A percentile compares a stretch with the other conserved stretches of the same genome.
Conservation (phyloP, 371 early-diverging fungal species). For the Lichtheimia hyalospora region DNA sequence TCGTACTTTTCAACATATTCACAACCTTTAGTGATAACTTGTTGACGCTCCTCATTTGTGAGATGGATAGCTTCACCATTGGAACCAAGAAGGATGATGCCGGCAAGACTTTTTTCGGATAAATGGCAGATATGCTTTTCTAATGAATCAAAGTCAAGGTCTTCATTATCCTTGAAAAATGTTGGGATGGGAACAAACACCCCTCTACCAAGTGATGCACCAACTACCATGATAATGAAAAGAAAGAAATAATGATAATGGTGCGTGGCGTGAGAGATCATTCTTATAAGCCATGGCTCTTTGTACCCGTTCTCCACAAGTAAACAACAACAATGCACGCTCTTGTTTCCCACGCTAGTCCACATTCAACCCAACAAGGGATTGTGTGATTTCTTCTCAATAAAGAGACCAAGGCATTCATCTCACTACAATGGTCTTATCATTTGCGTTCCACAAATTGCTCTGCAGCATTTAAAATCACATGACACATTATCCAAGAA, state of each 20-base stretch:
- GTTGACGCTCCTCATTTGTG: slow-evolving; percentile 33
- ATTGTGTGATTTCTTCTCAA: no score
- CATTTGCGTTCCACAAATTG: no score
- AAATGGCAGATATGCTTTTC: slow-evolving; percentile 38
- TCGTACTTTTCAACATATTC: slow-evolving; percentile 32
- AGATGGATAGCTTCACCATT: slow-evolving; percentile 48
- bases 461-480: no score
- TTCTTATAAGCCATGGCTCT: no score
- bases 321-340: not conserved
- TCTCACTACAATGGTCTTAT: no score
- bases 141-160: slow-evolving; percentile 39
- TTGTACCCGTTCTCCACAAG: no score
- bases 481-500: no score
- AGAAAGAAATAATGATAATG: no score
- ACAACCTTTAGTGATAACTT: slow-evolving; percentile 27
- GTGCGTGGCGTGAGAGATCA: no score
- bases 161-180: slow-evolving; percentile 47
- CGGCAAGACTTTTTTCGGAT: slow-evolving; percentile 38
- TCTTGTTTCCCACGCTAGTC: not conserved
- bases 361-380: no score
- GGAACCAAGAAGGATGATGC: slow-evolving; percentile 47
- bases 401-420: no score
- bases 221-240: slow-evolving; percentile 3
- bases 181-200: slow-evolving; percentile 48
- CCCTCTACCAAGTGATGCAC: slow-evolving; percentile 18